These are phyloP conservation scores for Prunus padus DNA, from an alignment of 306 rosid genomes.

Conservation along the genomic window DNA sequence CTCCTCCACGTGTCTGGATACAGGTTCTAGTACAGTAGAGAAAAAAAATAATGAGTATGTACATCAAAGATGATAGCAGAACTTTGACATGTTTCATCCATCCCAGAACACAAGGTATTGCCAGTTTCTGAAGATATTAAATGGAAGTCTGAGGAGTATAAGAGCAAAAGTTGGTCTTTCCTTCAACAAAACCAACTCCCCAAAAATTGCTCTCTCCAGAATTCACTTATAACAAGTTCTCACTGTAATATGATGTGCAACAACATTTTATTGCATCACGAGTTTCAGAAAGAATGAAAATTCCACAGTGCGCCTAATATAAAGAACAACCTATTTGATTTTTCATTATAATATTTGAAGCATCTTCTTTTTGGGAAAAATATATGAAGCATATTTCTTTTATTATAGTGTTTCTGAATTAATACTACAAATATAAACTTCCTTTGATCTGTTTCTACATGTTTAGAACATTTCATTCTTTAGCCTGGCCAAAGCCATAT, in stretches of 20 bases:
- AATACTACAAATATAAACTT: background rate
- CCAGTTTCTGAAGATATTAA: background rate
- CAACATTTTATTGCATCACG: background rate
- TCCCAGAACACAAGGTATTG: background rate
- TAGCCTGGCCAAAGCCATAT: background rate
- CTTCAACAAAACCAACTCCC: background rate
- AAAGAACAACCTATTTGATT: no score
- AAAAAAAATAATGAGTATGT: background rate
- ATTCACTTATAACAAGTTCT: background rate
- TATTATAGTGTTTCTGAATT: no score
- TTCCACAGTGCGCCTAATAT: no score
- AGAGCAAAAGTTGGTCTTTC: background rate
- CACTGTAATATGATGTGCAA: background rate
- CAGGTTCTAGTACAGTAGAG: slow-evolving; percentile 61
- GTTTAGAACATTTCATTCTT: background rate
- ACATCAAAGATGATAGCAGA: slow-evolving; percentile 3
- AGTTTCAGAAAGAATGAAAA: background rate
- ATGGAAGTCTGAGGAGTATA: background rate
- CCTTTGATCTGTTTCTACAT: background rate
- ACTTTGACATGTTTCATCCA: background rate
- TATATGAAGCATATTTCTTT: no score
- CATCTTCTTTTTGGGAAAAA: no score
- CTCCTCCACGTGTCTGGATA: slow-evolving; percentile 90
- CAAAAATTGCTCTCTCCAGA: no score
- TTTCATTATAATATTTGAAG: no score